These are phyloP conservation scores for Hypoxylon sp. DNA, from an alignment of 2,329 filamentous ascomycete species.

Conservation along the genomic window DNA sequence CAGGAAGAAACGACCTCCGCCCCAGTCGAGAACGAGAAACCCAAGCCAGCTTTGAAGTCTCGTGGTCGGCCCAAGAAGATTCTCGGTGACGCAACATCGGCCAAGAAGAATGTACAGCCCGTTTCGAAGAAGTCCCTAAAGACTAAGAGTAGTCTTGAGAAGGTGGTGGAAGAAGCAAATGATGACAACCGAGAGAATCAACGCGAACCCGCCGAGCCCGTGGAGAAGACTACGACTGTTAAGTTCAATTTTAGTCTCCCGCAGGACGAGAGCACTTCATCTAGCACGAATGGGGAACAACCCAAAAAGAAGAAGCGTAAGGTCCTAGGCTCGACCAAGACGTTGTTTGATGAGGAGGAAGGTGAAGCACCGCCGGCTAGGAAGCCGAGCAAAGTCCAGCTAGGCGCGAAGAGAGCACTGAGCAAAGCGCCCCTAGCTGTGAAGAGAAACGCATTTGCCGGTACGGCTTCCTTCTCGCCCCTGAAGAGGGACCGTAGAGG, in stretches of 20 bases:
- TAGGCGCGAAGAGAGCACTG: slow-evolving; percentile 47
- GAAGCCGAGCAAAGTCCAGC: slow-evolving; percentile 51
- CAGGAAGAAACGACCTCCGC: slow-evolving; percentile 41
- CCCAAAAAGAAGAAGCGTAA: slow-evolving; percentile 80
- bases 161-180: slow-evolving; percentile 54
- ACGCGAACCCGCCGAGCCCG: slow-evolving; percentile 36
- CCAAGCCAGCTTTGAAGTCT: slow-evolving; percentile 56
- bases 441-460: slow-evolving; percentile 65
- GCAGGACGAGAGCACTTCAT: slow-evolving; percentile 50
- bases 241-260: slow-evolving; percentile 53
- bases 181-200: slow-evolving; percentile 54
- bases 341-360: slow-evolving; percentile 79
- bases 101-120: slow-evolving; percentile 62
- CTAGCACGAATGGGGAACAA: slow-evolving; percentile 50
- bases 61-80: slow-evolving; percentile 65
- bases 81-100: slow-evolving; percentile 61
- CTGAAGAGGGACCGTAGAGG: slow-evolving; percentile 78
- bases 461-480: slow-evolving; percentile 74
- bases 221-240: slow-evolving; percentile 50
- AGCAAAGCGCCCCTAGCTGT: slow-evolving; percentile 58
- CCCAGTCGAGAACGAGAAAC: slow-evolving; percentile 45
- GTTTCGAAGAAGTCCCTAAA: slow-evolving; percentile 53
- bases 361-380: slow-evolving; percentile 59
- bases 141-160: slow-evolving; percentile 53
- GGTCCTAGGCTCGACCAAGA: slow-evolving; percentile 75